A percentile compares a stretch with the other conserved stretches of the same genome.
phyloP scores from a whole-genome alignment of 176 grass and related monocot species.

The Saccharum officinarum region DNA sequence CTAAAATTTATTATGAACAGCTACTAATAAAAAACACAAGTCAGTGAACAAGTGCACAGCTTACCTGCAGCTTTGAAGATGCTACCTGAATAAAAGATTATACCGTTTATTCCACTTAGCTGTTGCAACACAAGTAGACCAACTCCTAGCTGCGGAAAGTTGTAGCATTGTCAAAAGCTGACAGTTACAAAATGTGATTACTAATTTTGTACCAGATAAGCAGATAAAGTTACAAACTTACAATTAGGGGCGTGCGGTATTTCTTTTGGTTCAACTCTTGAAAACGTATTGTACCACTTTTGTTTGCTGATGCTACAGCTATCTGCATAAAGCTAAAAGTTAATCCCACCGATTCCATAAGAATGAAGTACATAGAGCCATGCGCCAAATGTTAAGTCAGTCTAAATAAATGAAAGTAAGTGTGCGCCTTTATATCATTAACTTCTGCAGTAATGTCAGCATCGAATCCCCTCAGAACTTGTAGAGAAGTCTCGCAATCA shows the following conservation, averaged over 20 bases:
- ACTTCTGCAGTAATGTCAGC: conserved; percentile 80
- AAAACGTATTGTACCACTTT: conserved; percentile 74
- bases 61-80: conserved; percentile 89
- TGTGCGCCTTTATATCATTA: conserved; percentile 87
- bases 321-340: conserved; percentile 43
- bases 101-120: conserved; percentile 75
- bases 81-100: conserved; percentile 80
- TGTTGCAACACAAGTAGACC: conserved; percentile 81
- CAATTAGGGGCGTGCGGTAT: conserved; percentile 68
- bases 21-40: neutral
- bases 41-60: conserved; percentile 4
- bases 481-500: conserved; percentile 79
- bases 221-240: conserved; percentile 22
- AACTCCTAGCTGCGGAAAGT: conserved; percentile 56
- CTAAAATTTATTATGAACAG: neutral
- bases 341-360: neutral
- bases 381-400: neutral
- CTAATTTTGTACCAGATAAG: neutral
- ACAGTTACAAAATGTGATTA: neutral
- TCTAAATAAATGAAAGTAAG: neutral
- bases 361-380: neutral
- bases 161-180: neutral
- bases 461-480: conserved; percentile 95
- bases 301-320: conserved; percentile 67
- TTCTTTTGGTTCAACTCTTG: conserved; percentile 81